These are phyloP conservation scores for Rhododendron ovatum DNA, from an alignment of 148 eudicot genomes.

Conservation along the genomic window DNA sequence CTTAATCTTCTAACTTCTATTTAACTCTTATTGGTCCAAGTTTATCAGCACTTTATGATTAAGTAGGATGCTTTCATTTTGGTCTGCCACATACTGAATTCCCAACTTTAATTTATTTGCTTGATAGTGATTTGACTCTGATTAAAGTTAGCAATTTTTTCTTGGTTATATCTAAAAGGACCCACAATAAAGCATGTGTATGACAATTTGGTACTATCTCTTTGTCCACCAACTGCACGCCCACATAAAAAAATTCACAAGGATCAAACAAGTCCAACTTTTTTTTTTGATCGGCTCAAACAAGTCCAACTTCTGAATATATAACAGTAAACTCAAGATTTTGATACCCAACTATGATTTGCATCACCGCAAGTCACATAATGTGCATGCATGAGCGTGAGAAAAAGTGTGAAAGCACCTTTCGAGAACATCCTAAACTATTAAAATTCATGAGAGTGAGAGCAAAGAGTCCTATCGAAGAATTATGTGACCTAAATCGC, in stretches of 20 bases:
- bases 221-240: conserved; percentile 26
- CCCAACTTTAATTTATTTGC: conserved; percentile 24
- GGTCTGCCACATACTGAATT: conserved; percentile 6
- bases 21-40: conserved; percentile 4
- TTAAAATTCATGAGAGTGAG: neutral
- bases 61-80: neutral
- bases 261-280: neutral
- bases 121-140: conserved; percentile 30
- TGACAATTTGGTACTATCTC: conserved; percentile 29
- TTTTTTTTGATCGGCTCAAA: neutral
- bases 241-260: conserved; percentile 6
- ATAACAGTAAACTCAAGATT: conserved; percentile 12
- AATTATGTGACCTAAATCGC: neutral
- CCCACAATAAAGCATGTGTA: conserved; percentile 25
- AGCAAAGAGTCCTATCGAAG: neutral
- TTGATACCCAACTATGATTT: neutral
- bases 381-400: neutral
- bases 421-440: neutral
- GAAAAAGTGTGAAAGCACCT: neutral
- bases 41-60: neutral
- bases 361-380: neutral
- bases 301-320: conserved; percentile 3
- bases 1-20: neutral
- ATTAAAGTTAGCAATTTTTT: conserved; percentile 21
- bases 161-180: conserved; percentile 14